Evolutionary conservation across 73 alveolate species (phyloP).

Genomic region (Paramecium sonneborni): DNA sequence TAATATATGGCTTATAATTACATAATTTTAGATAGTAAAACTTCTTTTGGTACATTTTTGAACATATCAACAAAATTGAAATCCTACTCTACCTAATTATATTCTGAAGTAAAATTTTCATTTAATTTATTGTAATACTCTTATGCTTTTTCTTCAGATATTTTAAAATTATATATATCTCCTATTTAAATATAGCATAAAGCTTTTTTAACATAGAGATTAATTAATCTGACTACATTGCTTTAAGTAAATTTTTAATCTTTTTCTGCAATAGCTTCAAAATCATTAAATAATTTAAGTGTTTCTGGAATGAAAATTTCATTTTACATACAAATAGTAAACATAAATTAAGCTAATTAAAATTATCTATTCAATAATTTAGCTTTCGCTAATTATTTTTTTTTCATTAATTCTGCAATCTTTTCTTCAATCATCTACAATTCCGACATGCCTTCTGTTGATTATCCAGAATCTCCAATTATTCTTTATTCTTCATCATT

Average conservation of each 20-base stretch:
- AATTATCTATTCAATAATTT: slow-evolving; percentile 44
- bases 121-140: not conserved
- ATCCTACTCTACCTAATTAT: not conserved
- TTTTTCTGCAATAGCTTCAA: slow-evolving; percentile 31
- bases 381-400: slow-evolving; percentile 11
- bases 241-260: slow-evolving; percentile 25
- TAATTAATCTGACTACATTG: slow-evolving; percentile 23
- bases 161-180: slow-evolving; percentile 29
- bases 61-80: slow-evolving; percentile 52
- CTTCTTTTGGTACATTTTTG: slow-evolving; percentile 52
- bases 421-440: slow-evolving; percentile 41
- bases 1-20: slow-evolving; percentile 31
- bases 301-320: slow-evolving; percentile 57
- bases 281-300: slow-evolving; percentile 13
- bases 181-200: slow-evolving; percentile 43
- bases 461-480: slow-evolving; percentile 13
- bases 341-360: slow-evolving; percentile 46
- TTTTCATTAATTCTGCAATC: not conserved
- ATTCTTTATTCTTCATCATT: not conserved
- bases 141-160: slow-evolving; percentile 20
- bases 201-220: slow-evolving; percentile 44
- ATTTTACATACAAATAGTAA: slow-evolving; percentile 34
- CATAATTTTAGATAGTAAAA: slow-evolving; percentile 11
- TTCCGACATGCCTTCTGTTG: not conserved
- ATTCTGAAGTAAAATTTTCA: not conserved